phyloP scores from a whole-genome alignment of 129 eudicot species.

The Flaveria sonorensis region DNA sequence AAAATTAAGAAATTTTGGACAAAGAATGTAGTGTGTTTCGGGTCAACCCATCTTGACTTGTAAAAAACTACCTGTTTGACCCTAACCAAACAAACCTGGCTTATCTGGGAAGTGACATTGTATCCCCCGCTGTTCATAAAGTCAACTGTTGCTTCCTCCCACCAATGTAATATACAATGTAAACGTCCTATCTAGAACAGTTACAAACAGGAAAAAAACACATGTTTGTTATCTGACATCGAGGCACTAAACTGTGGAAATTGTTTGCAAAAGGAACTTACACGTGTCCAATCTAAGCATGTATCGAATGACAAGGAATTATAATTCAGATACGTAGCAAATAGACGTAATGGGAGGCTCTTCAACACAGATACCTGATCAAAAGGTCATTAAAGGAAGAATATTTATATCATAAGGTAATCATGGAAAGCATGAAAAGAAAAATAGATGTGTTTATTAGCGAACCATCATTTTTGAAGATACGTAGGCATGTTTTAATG shows the following conservation, averaged over 20 bases:
- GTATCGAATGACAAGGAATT: slow-evolving; percentile 55
- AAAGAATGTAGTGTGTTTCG: neutral
- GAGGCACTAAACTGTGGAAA: neutral
- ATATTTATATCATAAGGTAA: neutral
- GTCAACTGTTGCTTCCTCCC: slow-evolving; percentile 86
- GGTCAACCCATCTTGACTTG: neutral
- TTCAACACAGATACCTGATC: slow-evolving; percentile 71
- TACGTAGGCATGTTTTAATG: neutral
- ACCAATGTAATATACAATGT: slow-evolving; percentile 91
- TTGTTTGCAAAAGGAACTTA: slow-evolving; percentile 35
- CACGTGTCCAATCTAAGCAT: slow-evolving; percentile 80
- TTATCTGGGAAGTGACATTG: slow-evolving; percentile 60
- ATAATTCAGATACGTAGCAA: slow-evolving; percentile 63
- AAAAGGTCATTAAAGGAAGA: neutral
- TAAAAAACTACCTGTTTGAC: too few relatives aligned
- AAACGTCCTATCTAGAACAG: slow-evolving; percentile 71
- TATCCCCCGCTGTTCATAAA: slow-evolving; percentile 95
- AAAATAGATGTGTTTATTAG: neutral
- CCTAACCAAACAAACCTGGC: slow-evolving; percentile 42
- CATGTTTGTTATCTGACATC: neutral
- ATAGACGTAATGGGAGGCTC: slow-evolving; percentile 78
- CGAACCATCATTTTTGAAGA: neutral
- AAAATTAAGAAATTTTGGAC: neutral
- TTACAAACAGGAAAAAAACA: neutral
- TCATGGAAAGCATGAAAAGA: neutral